These are phyloP conservation scores for Polyplosphaeria fusca DNA, from an alignment of 495 filamentous ascomycete species.

Conservation along the genomic window DNA sequence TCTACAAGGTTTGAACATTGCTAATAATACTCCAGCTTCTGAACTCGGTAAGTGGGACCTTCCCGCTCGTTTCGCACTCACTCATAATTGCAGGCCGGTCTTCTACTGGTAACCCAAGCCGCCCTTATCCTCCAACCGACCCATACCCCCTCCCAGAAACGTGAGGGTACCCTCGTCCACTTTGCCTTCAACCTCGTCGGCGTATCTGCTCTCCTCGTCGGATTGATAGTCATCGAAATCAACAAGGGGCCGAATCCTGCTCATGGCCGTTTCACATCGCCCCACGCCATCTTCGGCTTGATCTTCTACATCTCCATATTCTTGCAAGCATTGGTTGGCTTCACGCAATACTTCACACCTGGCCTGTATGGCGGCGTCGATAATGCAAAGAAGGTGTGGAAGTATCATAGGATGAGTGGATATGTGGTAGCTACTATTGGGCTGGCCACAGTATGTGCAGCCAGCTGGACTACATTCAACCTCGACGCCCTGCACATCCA, in stretches of 20 bases:
- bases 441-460: slow-evolving; percentile 69
- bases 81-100: slow-evolving; percentile 45
- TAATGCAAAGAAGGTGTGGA: slow-evolving; percentile 77
- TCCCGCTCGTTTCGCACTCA: not conserved
- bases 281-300: slow-evolving; percentile 76
- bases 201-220: slow-evolving; percentile 58
- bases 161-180: slow-evolving; percentile 66
- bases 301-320: slow-evolving; percentile 68
- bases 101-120: slow-evolving; percentile 71
- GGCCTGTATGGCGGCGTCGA: slow-evolving; percentile 70
- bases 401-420: slow-evolving; percentile 79
- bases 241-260: slow-evolving; percentile 66
- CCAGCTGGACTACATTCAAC: slow-evolving; percentile 71
- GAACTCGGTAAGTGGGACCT: slow-evolving; percentile 51
- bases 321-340: slow-evolving; percentile 71
- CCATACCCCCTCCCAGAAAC: slow-evolving; percentile 68
- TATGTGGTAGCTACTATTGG: slow-evolving; percentile 69
- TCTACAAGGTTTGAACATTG: not conserved
- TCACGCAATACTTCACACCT: slow-evolving; percentile 74
- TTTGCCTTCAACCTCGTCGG: slow-evolving; percentile 62
- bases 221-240: slow-evolving; percentile 73
- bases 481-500: slow-evolving; percentile 60
- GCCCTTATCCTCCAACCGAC: slow-evolving; percentile 89
- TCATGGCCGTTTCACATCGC: slow-evolving; percentile 64
- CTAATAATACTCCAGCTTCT: slow-evolving; percentile 52